Evolutionary conservation across 2,329 filamentous ascomycete species (phyloP).

Genomic region (Dothidotthia symphoricarpi): DNA sequence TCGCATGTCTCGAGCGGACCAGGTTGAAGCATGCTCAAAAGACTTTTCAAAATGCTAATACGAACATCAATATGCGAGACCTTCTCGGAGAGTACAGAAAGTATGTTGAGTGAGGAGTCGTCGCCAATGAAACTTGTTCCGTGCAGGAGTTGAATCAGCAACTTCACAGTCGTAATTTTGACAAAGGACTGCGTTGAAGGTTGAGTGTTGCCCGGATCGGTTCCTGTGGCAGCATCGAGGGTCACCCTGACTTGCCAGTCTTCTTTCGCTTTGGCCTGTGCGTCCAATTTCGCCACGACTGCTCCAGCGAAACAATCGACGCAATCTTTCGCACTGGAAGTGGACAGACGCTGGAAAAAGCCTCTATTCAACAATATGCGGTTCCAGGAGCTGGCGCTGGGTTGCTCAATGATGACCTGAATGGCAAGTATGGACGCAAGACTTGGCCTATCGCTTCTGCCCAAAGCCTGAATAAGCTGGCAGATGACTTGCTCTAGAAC

Average conservation of each 20-base stretch:
- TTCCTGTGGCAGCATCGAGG: not conserved
- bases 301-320: constrained; percentile 29
- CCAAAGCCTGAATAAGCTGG: constrained; percentile 21
- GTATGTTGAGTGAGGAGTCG: constrained; percentile 27
- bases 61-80: constrained; percentile 42
- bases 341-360: constrained; percentile 37
- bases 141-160: constrained; percentile 42
- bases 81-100: constrained; percentile 30
- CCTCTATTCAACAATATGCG: constrained; percentile 33
- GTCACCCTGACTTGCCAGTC: not conserved
- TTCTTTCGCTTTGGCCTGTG: constrained; percentile 14
- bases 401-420: constrained; percentile 29
- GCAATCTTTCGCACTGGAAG: constrained; percentile 28
- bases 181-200: constrained; percentile 17
- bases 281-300: constrained; percentile 30
- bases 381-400: constrained; percentile 47
- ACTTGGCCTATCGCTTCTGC: constrained; percentile 31
- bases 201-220: not conserved
- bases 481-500: constrained; percentile 25
- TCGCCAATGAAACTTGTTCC: constrained; percentile 35
- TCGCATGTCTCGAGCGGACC: constrained; percentile 4
- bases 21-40: constrained; percentile 30
- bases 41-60: constrained; percentile 32
- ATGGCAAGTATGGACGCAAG: constrained; percentile 32
- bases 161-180: constrained; percentile 47